Evolutionary conservation across 108 stramenopile genomes (phyloP).

Genomic region (Cyclostephanos invisitatus): DNA sequence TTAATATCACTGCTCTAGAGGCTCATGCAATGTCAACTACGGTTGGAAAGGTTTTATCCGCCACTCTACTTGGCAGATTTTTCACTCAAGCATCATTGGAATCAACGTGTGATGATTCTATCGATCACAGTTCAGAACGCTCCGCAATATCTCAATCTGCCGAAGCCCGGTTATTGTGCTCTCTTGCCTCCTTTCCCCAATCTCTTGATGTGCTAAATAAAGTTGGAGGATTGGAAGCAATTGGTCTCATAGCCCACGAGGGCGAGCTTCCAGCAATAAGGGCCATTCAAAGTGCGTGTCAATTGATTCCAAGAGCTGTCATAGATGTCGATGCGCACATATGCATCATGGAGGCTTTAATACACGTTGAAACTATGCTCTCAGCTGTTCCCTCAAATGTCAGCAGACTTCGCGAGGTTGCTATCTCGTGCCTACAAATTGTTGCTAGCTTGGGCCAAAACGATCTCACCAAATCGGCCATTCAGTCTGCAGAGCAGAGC

Average conservation of each 20-base stretch:
- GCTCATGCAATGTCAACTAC: constrained; percentile 61
- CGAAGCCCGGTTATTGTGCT: constrained; percentile 77
- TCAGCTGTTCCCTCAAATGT: background rate
- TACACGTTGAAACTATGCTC: constrained; percentile 25
- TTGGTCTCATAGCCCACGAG: constrained; percentile 77
- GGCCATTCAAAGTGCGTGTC: constrained; percentile 67
- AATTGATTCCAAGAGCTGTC: constrained; percentile 56
- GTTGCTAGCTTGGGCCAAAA: constrained; percentile 31
- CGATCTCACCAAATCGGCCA: constrained; percentile 42
- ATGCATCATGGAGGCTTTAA: constrained; percentile 59
- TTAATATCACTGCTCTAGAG: constrained; percentile 50
- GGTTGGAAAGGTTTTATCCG: constrained; percentile 69
- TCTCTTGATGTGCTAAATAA: constrained; percentile 60
- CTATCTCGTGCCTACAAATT: constrained; percentile 24
- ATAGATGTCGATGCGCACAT: constrained; percentile 66
- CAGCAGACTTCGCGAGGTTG: constrained; percentile 36
- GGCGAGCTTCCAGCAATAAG: constrained; percentile 64
- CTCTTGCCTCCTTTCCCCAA: constrained; percentile 66
- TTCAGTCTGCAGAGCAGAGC: constrained; percentile 39
- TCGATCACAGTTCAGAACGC: constrained; percentile 26
- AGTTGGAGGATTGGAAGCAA: constrained; percentile 73
- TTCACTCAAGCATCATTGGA: constrained; percentile 64
- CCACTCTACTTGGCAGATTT: constrained; percentile 76
- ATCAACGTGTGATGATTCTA: constrained; percentile 22
- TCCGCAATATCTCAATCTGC: constrained; percentile 62